Base-by-base conservation (phyloP, 1,284 basidiomycete genomes). In the Trichosporon sp. region DNA sequence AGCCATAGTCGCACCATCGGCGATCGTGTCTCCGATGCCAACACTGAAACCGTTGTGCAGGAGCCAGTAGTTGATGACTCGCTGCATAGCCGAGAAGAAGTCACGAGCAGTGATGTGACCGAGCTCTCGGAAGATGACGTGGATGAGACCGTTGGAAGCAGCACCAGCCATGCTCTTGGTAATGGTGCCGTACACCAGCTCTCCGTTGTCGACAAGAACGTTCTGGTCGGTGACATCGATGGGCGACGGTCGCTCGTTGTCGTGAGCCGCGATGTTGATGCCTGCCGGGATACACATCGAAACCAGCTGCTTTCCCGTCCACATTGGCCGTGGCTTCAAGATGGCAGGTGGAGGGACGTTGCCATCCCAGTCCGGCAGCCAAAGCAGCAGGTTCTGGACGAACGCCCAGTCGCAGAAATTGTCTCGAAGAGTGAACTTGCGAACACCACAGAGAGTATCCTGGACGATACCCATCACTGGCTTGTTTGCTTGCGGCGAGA, bases 381-480 rank as follows among this genome's bases (percentile, higher is more conserved):
- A 99, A 1, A 99, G 88, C 18, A 99, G 87, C 75, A 99, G 94
- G 78, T 99, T 98, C 81, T 99, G 97, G 3, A 99, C 93, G 62
- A 91, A 89, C 64, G 89, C 90, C 92, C 93, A 96, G 77, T 98
- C 95, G 78, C 96, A 85, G 85, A 97, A 96, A 31, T 89, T 88
- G 79, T 99, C 97, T 38, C 96, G 92, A 12, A 99, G 86, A 0
- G 96, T 98, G 79, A 99, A 95, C 84, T 99, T 99, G 73, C 96
- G 91, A 69, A 99, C 90, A 81, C 97, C 96, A 79, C 95, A 98
- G 0, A 99, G 89, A 0, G 96, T 99, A 81, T 99, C 97, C 83
- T 99, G 97, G 34, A 99, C 97, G 75, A 99, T 99, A 72, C 95
- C 97, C 97, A 99, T 99, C 77, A 99, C 97, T 6, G 97, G 97